Evolutionary conservation across 2,329 filamentous ascomycete species (phyloP).

Genomic region (Neophaeococcomyces mojaviensis): DNA sequence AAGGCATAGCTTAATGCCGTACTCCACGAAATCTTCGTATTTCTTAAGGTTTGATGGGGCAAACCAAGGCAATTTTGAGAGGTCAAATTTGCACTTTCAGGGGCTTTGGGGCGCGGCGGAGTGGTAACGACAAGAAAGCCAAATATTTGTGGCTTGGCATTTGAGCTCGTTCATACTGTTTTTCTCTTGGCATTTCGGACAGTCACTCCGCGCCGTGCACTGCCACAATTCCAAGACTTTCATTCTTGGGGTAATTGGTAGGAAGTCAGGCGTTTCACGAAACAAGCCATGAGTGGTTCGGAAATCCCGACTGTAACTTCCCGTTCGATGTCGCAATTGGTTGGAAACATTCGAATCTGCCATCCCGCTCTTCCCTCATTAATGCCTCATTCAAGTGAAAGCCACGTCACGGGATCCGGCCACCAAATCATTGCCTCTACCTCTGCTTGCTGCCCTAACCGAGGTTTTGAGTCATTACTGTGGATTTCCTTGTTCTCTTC

Average conservation of each 20-base stretch:
- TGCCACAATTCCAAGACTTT: background rate
- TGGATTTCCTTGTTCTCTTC: no score
- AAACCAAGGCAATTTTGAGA: background rate
- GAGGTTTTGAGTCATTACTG: no score
- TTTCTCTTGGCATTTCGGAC: background rate
- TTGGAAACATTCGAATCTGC: background rate
- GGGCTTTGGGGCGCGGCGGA: background rate
- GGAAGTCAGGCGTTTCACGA: background rate
- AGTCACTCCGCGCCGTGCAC: background rate
- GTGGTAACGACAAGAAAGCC: constrained; percentile 4
- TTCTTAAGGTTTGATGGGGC: constrained; percentile 1
- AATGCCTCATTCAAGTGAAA: constrained; percentile 2
- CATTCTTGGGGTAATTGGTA: background rate
- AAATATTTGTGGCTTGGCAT: constrained; percentile 4
- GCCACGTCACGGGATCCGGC: background rate
- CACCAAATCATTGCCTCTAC: background rate
- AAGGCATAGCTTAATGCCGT: constrained; percentile 1
- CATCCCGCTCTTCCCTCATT: background rate
- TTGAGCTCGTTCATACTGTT: background rate
- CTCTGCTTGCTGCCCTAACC: background rate
- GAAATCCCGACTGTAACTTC: constrained; percentile 1
- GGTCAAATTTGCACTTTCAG: constrained; percentile 1
- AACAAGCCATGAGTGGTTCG: constrained; percentile 1
- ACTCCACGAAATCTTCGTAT: background rate
- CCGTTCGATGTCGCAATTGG: background rate